A percentile compares a stretch with the other conserved stretches of the same genome.
Evolutionary conservation across 208 protist species (phyloP).

Genomic region (Leishmania turanica): DNA sequence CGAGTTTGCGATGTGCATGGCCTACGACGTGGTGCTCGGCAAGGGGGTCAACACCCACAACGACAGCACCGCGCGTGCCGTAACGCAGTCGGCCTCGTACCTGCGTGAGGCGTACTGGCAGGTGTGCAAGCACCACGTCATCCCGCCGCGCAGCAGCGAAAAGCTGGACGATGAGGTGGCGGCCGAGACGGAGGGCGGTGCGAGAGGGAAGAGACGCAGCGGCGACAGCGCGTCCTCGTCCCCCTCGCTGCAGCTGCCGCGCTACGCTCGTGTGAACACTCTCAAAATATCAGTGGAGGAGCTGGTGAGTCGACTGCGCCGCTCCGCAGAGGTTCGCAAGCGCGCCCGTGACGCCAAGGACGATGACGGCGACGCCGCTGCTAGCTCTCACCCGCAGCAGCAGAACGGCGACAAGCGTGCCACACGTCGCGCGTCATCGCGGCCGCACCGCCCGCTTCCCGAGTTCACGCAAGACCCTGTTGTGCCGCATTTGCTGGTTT

Average conservation of each 20-base stretch:
- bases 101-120: slow-evolving; percentile 82
- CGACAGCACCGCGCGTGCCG: slow-evolving; percentile 78
- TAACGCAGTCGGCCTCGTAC: slow-evolving; percentile 68
- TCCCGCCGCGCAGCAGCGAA: slow-evolving; percentile 58
- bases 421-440: slow-evolving; percentile 12
- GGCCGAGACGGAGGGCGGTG: background rate
- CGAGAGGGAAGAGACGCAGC: slow-evolving; percentile 3
- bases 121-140: slow-evolving; percentile 81
- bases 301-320: slow-evolving; percentile 65
- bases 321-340: slow-evolving; percentile 38
- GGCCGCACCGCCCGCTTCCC: slow-evolving; percentile 37
- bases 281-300: slow-evolving; percentile 75
- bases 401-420: slow-evolving; percentile 7
- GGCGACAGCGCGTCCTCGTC: slow-evolving; percentile 2
- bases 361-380: background rate
- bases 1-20: slow-evolving; percentile 82
- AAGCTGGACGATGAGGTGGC: slow-evolving; percentile 40
- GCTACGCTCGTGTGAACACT: slow-evolving; percentile 91
- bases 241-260: slow-evolving; percentile 48
- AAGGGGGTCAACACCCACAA: slow-evolving; percentile 88
- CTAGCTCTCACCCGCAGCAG: background rate
- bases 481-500: slow-evolving; percentile 81
- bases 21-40: slow-evolving; percentile 87
- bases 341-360: slow-evolving; percentile 10
- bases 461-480: slow-evolving; percentile 73